Percentiles rank a stretch among this genome's conserved stretches.
Evolutionary conservation across 139 green algal species (phyloP).

Genomic region (Haematococcus lacustris): DNA sequence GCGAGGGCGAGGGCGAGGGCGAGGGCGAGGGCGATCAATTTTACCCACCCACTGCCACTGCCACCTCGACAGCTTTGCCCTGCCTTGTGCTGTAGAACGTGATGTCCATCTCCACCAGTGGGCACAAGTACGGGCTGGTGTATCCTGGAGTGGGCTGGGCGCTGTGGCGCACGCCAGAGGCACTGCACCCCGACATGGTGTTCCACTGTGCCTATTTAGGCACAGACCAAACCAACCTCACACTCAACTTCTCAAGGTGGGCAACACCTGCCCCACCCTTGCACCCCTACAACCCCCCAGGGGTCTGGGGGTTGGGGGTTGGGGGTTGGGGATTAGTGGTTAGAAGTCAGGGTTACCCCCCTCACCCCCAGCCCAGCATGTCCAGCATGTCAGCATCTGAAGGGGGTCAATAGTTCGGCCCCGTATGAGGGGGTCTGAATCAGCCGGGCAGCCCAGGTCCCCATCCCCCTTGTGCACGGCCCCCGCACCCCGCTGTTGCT

Average conservation of each 20-base stretch:
- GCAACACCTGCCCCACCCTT: no score
- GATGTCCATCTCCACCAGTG: constrained; percentile 59
- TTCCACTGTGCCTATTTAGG: constrained; percentile 59
- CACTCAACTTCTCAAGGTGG: constrained; percentile 67
- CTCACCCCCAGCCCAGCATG: background rate
- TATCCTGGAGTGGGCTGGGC: constrained; percentile 65
- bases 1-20: no score
- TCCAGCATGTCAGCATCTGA: background rate
- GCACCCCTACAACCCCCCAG: background rate
- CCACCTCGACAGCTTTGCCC: no score
- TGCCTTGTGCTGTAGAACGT: constrained; percentile 42
- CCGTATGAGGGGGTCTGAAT: background rate
- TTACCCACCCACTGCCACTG: no score
- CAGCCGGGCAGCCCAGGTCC: background rate
- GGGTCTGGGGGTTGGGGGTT: background rate
- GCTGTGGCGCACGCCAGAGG: constrained; percentile 40
- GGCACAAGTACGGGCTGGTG: constrained; percentile 66
- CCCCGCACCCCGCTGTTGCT: no score
- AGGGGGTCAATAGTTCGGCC: background rate
- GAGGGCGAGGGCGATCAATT: no score
- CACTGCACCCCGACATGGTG: constrained; percentile 32
- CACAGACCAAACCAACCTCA: constrained; percentile 54
- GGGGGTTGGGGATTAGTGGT: background rate
- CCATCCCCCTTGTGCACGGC: no score
- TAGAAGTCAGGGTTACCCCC: background rate